Conservation (phyloP, 192 early-diverging fungal genomes). For the Dimargaris xerosporica region DNA sequence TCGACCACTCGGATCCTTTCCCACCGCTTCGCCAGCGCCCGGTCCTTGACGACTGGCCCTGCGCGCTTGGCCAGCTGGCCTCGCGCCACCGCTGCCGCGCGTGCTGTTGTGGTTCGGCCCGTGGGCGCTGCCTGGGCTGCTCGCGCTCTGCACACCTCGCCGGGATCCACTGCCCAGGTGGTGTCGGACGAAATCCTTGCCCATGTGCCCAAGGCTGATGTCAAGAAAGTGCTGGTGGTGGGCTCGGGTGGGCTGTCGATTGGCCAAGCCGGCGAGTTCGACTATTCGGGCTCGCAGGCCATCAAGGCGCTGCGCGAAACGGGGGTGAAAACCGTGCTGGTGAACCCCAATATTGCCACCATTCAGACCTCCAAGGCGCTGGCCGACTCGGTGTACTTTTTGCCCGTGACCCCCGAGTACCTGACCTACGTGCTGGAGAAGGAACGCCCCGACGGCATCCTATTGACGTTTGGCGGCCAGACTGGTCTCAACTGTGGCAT, state of each 20-base stretch:
- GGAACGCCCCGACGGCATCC: slow-evolving; percentile 90
- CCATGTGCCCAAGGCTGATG: slow-evolving; percentile 33
- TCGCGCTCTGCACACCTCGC: not conserved
- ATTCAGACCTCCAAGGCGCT: slow-evolving; percentile 90
- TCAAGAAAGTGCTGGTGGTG: slow-evolving; percentile 81
- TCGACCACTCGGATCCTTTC: not conserved
- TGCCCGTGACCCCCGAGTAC: slow-evolving; percentile 87
- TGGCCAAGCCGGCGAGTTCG: slow-evolving; percentile 98
- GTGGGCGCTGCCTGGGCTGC: too few relatives aligned
- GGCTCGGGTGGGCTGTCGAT: slow-evolving; percentile 92
- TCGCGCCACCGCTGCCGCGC: not conserved
- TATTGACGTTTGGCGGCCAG: slow-evolving; percentile 94
- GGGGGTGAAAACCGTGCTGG: slow-evolving; percentile 80
- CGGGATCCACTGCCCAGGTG: slow-evolving; percentile 16
- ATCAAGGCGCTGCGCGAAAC: slow-evolving; percentile 95
- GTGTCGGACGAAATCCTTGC: slow-evolving; percentile 25
- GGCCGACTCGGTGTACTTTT: slow-evolving; percentile 89
- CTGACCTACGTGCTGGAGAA: slow-evolving; percentile 81
- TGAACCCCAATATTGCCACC: slow-evolving; percentile 99
- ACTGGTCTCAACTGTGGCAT: slow-evolving; percentile 95
- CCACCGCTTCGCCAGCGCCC: not conserved
- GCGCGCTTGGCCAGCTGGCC: not conserved
- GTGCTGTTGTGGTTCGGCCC: too few relatives aligned
- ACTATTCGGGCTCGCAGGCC: slow-evolving; percentile 95
- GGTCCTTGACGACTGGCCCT: not conserved